Base-by-base conservation (phyloP, 2,329 filamentous ascomycete species). In the Colletotrichum tamarilloi region DNA sequence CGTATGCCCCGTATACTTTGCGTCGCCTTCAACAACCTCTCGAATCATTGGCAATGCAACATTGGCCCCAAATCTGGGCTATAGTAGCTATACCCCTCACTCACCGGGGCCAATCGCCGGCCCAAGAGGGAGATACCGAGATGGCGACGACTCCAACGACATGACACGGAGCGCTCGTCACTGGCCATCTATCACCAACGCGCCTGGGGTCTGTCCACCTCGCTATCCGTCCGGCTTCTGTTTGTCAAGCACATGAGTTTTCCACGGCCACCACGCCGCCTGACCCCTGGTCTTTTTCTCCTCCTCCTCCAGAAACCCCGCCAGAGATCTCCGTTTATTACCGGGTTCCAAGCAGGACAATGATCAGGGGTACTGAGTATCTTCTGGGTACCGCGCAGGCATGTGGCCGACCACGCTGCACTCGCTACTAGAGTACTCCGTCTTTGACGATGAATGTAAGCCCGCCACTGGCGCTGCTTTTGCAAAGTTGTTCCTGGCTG, bases 321-420 rank as follows among this genome's bases (percentile, higher is more conserved):
- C 59, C 58, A 60, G n/a, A 38, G 70, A 69, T 69, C 70, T 64
- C 70, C 66, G 66, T 69, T 64, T 69, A 28, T 69, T 73, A 16
- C 65, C 65, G 70, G 70, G 62, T 32, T 58, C 53, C 14, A 32
- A 22, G 67, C 68, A 58, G 57, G n/a, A 57, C 65, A 28, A 42
- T 26, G 24, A 30, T 32, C 35, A 67, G 56, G 35, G 30, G 30
- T 55, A 11, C 19, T 19, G 35, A 24, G 30, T 55, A 11, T 22
- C 42, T 28, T 59, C 67, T 38, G 58, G 64, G 26, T 22, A 49
- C 42, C 4, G 19, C 42, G 8, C 52, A 68, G 64, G 32, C 57
- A 72, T 68, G 57, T 42, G 35, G 38, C 52, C 57, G 58, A 68
- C 26, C 56, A 5, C 24, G 35, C 58, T 19, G 42, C 42, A n/a